Base-by-base conservation (phyloP, 179 eudicot species). In the Beta corolliflora region DNA sequence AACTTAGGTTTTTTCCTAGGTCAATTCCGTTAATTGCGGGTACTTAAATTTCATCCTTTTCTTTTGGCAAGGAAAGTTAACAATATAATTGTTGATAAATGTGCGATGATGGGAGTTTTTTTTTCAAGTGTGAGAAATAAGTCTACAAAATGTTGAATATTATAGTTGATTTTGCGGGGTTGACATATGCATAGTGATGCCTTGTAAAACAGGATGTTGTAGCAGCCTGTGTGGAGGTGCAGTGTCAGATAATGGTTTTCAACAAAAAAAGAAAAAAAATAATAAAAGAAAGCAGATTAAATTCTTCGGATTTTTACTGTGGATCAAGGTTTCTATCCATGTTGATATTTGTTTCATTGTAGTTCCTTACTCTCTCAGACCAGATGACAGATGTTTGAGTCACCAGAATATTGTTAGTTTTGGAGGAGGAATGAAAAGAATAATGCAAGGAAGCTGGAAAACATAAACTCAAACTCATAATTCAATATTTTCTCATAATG, bases 151-250 rank as follows among this genome's bases (percentile, higher is more conserved):
- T 60, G 46, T 77, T 77, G 23, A 63, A 48, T 72, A 16, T 21
- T 31, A 29, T 21, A 67, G n/a, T 67, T n/a, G 29, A 75, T 41
- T 56, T 7, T 67, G 75, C 59, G 31, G 59, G 29, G 55, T 11
- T 69, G 56, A 71, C 76, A 73, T 78, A 73, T 66, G 67, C 59
- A 21, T 29, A 18, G 5, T 77, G 77, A 70, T 73, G 79, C 53
- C 77, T 72, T 79, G 8, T 85, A 41, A 53, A 75, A 73, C 88
- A 97, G 98, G 98, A 89, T 87, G 99, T 97, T 83, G 99, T 97
- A 85, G 97, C 99, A 80, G 99, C 98, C 77, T 97, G 97, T 71
- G 90, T 94, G 81, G 97, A 97, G 89, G 94, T 93, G 86, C 99
- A 97, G 83, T 92, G 97, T 78, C 98, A 97, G 97, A 98, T 94